Percentiles rank a stretch among this genome's conserved stretches.
phyloP scores from a whole-genome alignment of 2,329 filamentous ascomycete genomes.

The Calonectria pseudoreteaudii region DNA sequence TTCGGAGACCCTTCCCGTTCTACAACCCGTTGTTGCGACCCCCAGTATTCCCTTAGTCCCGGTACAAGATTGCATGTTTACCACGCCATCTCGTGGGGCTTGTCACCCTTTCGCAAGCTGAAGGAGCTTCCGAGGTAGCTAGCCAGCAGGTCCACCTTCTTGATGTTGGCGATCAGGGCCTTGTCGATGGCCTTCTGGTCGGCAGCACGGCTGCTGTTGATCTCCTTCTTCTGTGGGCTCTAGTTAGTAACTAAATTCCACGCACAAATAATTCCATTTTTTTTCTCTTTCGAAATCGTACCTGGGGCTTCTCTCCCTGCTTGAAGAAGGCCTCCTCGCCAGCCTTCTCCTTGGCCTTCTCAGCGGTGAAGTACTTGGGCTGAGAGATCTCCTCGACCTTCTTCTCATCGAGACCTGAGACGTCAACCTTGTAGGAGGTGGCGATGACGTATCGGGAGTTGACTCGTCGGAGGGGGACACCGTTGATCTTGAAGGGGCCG shows the following conservation, averaged over 20 bases:
- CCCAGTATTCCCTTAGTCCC: conserved; percentile 44
- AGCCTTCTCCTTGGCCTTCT: conserved; percentile 95
- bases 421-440: conserved; percentile 86
- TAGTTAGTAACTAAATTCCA: conserved; percentile 37
- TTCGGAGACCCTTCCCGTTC: conserved; percentile 59
- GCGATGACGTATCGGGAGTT: conserved; percentile 95
- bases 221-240: conserved; percentile 88
- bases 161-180: conserved; percentile 93
- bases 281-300: conserved; percentile 60
- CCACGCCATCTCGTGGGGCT: conserved; percentile 99
- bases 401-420: conserved; percentile 86
- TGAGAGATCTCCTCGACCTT: conserved; percentile 85
- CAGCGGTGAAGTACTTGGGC: conserved; percentile 94
- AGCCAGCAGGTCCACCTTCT: conserved; percentile 95
- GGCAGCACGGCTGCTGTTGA: conserved; percentile 88
- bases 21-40: conserved; percentile 56
- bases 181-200: conserved; percentile 99
- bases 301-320: conserved; percentile 98
- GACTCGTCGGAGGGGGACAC: conserved; percentile 94
- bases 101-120: conserved; percentile 99
- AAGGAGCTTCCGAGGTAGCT: conserved; percentile 96
- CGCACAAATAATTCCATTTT: conserved; percentile 7
- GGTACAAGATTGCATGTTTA: conserved; percentile 66
- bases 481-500: conserved; percentile 99
- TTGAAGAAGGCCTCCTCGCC: conserved; percentile 99